A percentile compares a stretch with the other conserved stretches of the same genome.
These are phyloP conservation scores for Raffaelea albimanens DNA, from an alignment of 2,329 filamentous ascomycete species.

Conservation along the genomic window DNA sequence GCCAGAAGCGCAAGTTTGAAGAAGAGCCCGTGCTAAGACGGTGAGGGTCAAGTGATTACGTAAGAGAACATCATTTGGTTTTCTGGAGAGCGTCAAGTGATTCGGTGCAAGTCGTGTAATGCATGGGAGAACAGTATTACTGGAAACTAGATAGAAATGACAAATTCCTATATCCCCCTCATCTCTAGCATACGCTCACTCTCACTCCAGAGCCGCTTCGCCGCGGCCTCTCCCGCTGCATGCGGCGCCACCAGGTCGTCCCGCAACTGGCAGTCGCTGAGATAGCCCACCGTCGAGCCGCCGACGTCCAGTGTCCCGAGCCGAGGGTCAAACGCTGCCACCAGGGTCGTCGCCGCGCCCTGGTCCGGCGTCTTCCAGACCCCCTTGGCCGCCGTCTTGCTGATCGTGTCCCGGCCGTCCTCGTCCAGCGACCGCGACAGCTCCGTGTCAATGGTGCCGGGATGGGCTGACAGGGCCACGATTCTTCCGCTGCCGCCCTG, in stretches of 20 bases:
- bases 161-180: no score
- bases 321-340: constrained; percentile 30
- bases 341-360: constrained; percentile 29
- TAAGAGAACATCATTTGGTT: no score
- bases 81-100: no score
- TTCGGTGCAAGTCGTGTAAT: no score
- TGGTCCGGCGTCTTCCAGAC: constrained; percentile 27
- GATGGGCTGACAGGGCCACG: constrained; percentile 23
- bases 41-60: constrained; percentile 13
- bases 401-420: constrained; percentile 15
- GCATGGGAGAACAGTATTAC: no score
- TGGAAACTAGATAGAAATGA: no score
- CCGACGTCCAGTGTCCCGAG: constrained; percentile 15
- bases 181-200: constrained; percentile 28
- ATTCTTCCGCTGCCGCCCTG: constrained; percentile 12
- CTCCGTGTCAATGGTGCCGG: constrained; percentile 21
- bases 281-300: constrained; percentile 24
- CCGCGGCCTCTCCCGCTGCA: constrained; percentile 24
- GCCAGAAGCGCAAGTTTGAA: constrained; percentile 16
- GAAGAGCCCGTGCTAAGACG: constrained; percentile 18
- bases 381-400: constrained; percentile 17
- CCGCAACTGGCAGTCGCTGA: constrained; percentile 29
- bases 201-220: constrained; percentile 33
- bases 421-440: constrained; percentile 18
- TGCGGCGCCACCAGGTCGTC: constrained; percentile 18